Evolutionary conservation across 108 stramenopile species (phyloP).

Genomic region (Discostella stelligeroides): DNA sequence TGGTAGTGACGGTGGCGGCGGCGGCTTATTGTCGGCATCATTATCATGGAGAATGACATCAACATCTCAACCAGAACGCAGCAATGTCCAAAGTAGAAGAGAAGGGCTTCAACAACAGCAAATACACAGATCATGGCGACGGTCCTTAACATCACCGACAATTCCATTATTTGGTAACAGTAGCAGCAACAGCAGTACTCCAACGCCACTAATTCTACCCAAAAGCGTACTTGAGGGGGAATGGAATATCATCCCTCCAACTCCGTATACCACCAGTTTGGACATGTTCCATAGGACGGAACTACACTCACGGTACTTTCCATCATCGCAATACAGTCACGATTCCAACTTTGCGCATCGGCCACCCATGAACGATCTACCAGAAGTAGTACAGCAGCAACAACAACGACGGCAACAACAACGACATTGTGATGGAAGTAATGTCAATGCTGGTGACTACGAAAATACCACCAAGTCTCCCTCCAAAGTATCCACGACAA

Average conservation of each 20-base stretch:
- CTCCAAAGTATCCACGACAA: constrained; percentile 15
- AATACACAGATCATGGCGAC: background rate
- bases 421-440: background rate
- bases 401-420: background rate
- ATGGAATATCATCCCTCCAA: background rate
- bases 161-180: too few species aligned
- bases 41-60: too few species aligned
- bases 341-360: too few species aligned
- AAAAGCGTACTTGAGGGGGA: constrained; percentile 1
- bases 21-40: background rate
- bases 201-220: background rate
- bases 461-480: background rate
- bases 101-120: background rate
- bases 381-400: background rate
- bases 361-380: too few species aligned
- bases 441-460: constrained; percentile 6
- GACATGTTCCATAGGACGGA: constrained; percentile 1
- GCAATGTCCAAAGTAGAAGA: background rate
- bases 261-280: background rate
- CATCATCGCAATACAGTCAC: background rate
- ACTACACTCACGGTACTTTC: constrained; percentile 4
- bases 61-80: too few species aligned
- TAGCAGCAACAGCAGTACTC: too few species aligned
- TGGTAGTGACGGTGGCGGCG: constrained; percentile 2
- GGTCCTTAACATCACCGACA: background rate